Base-by-base conservation (phyloP, 331 rosid genomes). In the Pyrus hybrid region DNA sequence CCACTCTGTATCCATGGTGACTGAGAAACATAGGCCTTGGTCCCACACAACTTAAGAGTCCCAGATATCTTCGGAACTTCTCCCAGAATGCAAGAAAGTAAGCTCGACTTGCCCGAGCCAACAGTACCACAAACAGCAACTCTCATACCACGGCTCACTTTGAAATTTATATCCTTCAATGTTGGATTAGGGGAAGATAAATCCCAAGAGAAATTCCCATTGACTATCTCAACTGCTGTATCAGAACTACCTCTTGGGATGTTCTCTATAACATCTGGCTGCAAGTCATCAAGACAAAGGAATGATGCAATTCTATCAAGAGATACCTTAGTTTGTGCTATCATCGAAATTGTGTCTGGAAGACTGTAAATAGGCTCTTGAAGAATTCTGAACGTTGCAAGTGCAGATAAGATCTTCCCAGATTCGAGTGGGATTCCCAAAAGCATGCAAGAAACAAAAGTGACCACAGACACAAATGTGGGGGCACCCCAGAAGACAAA, bases 1-100 rank as follows among this genome's bases (percentile, higher is more conserved):
- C 98, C 97, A 49, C 96, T 91, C 57, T 89, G 96, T 82, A 93
- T 89, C 98, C 98, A 93, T 33, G 98, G 90, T 13, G 96, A 89
- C 76, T 93, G 98, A 80, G 97, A 81, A 67, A 93, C 96, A 67
- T 87, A 93, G 32, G 98, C 98, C 89, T 85, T 93, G 29, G 88
- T 78, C 45, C 98, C 97, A 67, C 97, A 89, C 66, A 89, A 85
- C 80, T 77, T 88, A 60, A 91, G 28, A 5, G 32, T 58, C 51
- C 98, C 97, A 1, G 96, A 89, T 68, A 82, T 70, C 86, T 85
- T 89, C 20, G 98, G 96, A n/a, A 93, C 84, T 84, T 93, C 98
- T 79, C 96, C 97, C 20, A 93, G 56, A 41, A 91, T 84, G 71
- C 94, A 88, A 8, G 96, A 93, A 71, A 93, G 91, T 70, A 93